Base-by-base conservation (phyloP, 345 rosid genomes). In the Brassica nigra region DNA sequence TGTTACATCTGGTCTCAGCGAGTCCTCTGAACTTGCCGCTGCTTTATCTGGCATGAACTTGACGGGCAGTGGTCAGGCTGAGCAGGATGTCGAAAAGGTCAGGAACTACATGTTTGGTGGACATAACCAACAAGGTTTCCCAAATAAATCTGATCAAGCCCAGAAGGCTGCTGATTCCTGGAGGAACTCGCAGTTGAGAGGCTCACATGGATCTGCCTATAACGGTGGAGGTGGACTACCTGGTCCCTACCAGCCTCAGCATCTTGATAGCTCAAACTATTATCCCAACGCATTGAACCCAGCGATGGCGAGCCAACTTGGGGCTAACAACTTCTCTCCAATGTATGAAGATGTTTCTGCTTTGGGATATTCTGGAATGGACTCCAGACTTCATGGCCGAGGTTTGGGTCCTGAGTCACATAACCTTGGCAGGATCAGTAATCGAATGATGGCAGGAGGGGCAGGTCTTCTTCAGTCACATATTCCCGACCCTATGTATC, bases 41-140 rank as follows among this genome's bases (percentile, higher is more conserved):
- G 91, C 89, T 58, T 83, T 95, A 12, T 91, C 97, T 58, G 89
- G 91, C 69, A 78, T 94, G 88, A 88, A 83, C 78, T 83, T 94
- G 74, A 83, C 89, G 62, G 73, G 79, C 63, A 86, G 76, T 76
- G 90, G 70, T 65, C 90, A 85, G 58, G 69, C 76, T 71, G 90
- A 81, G 64, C 87, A 79, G 18, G 87, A 87, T 69, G 78, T 78
- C 2, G 87, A 89, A 29, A 85, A 80, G 33, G 87, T 85, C 79
- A 86, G 81, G 54, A 87, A 85, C 75, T 84, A 82, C 80, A 73
- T 89, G 94, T 79, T 88, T 90, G 57, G 57, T 52, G 88, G 84
- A 36, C 33, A 76, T 57, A 84, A 82, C 15, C 78, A 84, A 23
- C 27, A 23, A 36, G 44, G 87, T 30, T 83, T 79, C 76, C 62